Evolutionary conservation across 352 stramenopile genomes (phyloP), one percentile per base, ranked within the genome.

Genomic region (Phytophthora ohioensis): DNA sequence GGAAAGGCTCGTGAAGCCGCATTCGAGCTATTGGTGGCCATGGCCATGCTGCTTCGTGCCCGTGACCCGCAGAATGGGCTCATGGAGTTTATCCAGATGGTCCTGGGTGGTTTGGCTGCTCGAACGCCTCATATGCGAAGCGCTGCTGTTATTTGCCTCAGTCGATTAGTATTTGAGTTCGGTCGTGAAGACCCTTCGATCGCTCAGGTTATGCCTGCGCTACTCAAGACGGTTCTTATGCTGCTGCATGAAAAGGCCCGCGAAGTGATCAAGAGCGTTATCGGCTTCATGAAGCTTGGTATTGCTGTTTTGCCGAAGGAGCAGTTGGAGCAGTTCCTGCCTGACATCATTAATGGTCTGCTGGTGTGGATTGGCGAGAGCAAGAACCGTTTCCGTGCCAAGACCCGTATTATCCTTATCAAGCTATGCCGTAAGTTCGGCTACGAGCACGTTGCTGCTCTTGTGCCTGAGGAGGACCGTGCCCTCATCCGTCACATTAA

Each of bases 201-300:
- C 39, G 79, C 80, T 35, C 70, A 82, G 4, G 80, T 94, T 53
- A 91, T 98, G 73, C 93, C 93, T 15, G 82, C 90, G 39, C 69
- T 99, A 32, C 80, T 99, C 38, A 90, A 97, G 78, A 98, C 94
- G 2, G 91, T 98, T 62, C 83, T 97, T 30, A 90, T 98, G 86
- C 75, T 96, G 55, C 75, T 98, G 54, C 91, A 98, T 69, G 96
- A 98, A 71, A 95, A 97, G 54, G 94, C 96, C 0, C 88, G 96
- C 31, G 97, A 99, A 76, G 96, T 99, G 55, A 98, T 98, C 51
- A 99, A 98, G 80, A 97, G 91, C 62, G 93, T 98, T 13, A 92
- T 99, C 47, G 91, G 94, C 45, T 99, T 99, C 76, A 94, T 99
- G 70, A 97, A 98, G 74, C 91, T 99, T 31, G 85, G 91, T 41